Percentiles rank a stretch among this genome's conserved stretches.
Evolutionary conservation across 2,329 filamentous ascomycete species (phyloP).

Genomic region (Botrytis hyacinthi): DNA sequence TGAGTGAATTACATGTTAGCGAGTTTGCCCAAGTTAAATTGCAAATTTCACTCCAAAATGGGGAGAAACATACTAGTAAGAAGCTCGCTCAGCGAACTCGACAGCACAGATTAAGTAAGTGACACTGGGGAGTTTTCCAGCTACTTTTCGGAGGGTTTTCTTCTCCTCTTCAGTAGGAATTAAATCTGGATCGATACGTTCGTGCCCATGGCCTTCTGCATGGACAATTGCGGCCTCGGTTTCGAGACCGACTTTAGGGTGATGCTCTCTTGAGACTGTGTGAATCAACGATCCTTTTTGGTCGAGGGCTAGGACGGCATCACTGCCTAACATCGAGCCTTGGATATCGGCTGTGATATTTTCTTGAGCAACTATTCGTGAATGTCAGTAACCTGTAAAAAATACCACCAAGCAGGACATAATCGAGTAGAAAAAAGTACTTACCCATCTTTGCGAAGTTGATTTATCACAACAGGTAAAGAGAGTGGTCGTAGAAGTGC

Average conservation of each 20-base stretch:
- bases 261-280: conserved; percentile 18
- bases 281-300: conserved; percentile 27
- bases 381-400: background rate
- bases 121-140: conserved; percentile 61
- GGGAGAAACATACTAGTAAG: conserved; percentile 68
- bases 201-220: background rate
- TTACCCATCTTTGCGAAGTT: conserved; percentile 21
- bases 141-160: conserved; percentile 59
- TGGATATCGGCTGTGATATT: conserved; percentile 24
- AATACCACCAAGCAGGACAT: background rate
- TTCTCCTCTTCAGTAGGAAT: conserved; percentile 57
- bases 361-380: conserved; percentile 17
- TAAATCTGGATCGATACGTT: conserved; percentile 7
- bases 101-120: conserved; percentile 70
- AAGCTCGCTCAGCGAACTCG: conserved; percentile 74
- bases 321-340: conserved; percentile 17
- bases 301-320: conserved; percentile 24
- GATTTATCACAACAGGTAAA: conserved; percentile 13
- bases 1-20: conserved; percentile 7
- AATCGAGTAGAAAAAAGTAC: background rate
- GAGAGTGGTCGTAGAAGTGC: conserved; percentile 18
- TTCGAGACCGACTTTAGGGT: background rate
- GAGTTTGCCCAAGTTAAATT: conserved; percentile 40
- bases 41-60: conserved; percentile 9
- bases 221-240: background rate